Evolutionary conservation across 345 rosid genomes (phyloP).

Genomic region (Triadica sebifera): DNA sequence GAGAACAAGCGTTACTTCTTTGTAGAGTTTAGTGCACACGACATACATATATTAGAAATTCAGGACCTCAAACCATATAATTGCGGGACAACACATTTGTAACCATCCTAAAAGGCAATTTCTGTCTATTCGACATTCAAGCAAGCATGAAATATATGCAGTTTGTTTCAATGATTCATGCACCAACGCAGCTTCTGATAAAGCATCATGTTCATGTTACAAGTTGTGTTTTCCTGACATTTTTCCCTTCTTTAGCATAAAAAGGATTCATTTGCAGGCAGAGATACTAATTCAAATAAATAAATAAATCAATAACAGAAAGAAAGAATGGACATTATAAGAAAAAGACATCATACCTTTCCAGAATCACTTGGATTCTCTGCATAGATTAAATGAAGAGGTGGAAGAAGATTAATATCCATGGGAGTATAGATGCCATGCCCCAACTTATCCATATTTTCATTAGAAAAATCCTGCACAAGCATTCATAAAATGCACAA

Average conservation of each 20-base stretch:
- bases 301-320: background rate
- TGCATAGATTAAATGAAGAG: slow-evolving; percentile 80
- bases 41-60: background rate
- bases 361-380: slow-evolving; percentile 99
- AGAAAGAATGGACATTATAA: background rate
- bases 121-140: background rate
- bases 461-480: slow-evolving; percentile 74
- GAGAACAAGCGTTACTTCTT: background rate
- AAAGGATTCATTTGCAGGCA: background rate
- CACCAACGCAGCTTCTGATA: no score
- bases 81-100: background rate
- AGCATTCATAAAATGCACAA: background rate
- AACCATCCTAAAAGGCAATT: background rate
- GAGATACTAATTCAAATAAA: background rate
- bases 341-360: slow-evolving; percentile 43
- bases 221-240: background rate
- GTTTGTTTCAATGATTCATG: background rate
- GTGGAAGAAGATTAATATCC: slow-evolving; percentile 83
- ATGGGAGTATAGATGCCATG: slow-evolving; percentile 78
- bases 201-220: background rate
- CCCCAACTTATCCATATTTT: slow-evolving; percentile 74
- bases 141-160: background rate
- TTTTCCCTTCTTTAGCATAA: background rate
- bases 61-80: background rate
- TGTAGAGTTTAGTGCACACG: background rate